Evolutionary conservation across 805 yeast species (phyloP).

Genomic region (Wickerhamiella slavikovae): DNA sequence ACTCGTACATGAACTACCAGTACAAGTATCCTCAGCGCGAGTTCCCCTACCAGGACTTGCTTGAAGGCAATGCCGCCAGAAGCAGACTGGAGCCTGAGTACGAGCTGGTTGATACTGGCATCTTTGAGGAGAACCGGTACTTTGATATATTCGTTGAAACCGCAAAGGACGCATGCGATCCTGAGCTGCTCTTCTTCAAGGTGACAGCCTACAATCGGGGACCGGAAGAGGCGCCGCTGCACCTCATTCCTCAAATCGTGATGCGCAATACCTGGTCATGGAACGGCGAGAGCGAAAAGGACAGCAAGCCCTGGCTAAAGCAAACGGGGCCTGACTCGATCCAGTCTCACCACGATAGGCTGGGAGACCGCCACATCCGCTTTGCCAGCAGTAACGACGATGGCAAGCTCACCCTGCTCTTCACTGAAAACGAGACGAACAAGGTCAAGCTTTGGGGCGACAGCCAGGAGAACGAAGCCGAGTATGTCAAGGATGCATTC

Average conservation of each 20-base stretch:
- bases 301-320: conserved; percentile 9
- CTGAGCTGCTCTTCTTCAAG: conserved; percentile 62
- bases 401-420: conserved; percentile 58
- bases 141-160: conserved; percentile 78
- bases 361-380: conserved; percentile 42
- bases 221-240: conserved; percentile 68
- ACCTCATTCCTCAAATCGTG: conserved; percentile 63
- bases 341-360: conserved; percentile 42
- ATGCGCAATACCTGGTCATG: conserved; percentile 90
- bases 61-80: conserved; percentile 44
- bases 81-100: conserved; percentile 51
- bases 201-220: conserved; percentile 78
- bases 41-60: conserved; percentile 63
- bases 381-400: conserved; percentile 24
- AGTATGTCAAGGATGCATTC: conserved; percentile 73
- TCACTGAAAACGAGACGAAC: conserved; percentile 84
- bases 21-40: conserved; percentile 81
- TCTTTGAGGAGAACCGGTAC: conserved; percentile 41
- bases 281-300: conserved; percentile 14
- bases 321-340: conserved; percentile 32
- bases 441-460: conserved; percentile 36
- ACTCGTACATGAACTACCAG: conserved; percentile 74
- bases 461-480: conserved; percentile 31
- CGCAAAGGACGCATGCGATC: conserved; percentile 69
- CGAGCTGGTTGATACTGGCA: conserved; percentile 66